Base-by-base conservation (phyloP, 2,329 filamentous ascomycete genomes). In the Alternaria conjuncta region DNA sequence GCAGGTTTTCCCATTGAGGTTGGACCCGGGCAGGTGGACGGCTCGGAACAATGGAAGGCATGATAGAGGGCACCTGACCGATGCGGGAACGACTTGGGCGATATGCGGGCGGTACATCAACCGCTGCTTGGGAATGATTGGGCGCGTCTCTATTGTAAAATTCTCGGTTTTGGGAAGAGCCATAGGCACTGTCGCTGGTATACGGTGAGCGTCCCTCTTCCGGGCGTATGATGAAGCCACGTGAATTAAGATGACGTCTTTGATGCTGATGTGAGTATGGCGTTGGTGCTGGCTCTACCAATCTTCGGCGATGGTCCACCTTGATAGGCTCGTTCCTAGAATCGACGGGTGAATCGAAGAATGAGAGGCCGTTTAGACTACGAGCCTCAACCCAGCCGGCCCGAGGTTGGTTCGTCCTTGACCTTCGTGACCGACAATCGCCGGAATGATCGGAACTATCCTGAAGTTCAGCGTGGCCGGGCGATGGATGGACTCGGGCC, bases 311-410 rank as follows among this genome's bases (percentile, higher is more conserved):
- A 18, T 55, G 41, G 9, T 50, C 54, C 26, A 63, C 30, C 18
- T 64, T 36, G 15, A 73, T 66, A 7, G 61, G 65, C 13, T 71
- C 66, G 15, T 72, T 69, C 6, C 58, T 65, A 9, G 61, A 61
- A 50, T 74, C 69, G 11, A 75, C 63, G 18, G 77, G 77, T 7
- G 69, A 68, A n/a, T 75, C 55, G 36, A 80, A 74, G 61, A 80
- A 80, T 0, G 79, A 80, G 13, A 79, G 72, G 4, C 75, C 74
- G 51, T 81, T 79, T 8, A 78, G 55, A 45, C 72, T 74, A 12
- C 64, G 72, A 10, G 67, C 66, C 23, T 79, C 68, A 69, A 18
- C 55, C 72, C 72, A 74, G 36, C 63, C 64, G 23, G 41, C 20
- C 20, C 57, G 57, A 20, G 20, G 21, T 11, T 49, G 44, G 9